Percentiles rank a stretch among this genome's conserved stretches.
phyloP scores from a whole-genome alignment of 257 asterid species.

The Sherardia arvensis region DNA sequence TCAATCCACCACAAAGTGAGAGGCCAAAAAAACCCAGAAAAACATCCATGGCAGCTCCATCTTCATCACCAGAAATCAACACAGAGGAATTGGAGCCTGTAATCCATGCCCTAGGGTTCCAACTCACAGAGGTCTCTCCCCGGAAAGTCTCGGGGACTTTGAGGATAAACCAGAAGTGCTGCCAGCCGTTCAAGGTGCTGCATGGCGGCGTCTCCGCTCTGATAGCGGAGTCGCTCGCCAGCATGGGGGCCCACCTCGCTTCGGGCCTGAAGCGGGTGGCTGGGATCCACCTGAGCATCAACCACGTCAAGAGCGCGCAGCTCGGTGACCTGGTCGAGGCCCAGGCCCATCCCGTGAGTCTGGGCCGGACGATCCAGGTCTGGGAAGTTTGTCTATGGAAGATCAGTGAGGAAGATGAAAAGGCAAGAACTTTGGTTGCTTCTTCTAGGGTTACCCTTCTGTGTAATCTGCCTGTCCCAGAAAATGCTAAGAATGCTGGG shows the following conservation, averaged over 20 bases:
- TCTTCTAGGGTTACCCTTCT: conserved; percentile 70
- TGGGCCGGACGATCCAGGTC: conserved; percentile 72
- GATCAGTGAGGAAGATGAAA: neutral
- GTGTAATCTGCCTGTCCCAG: conserved; percentile 62
- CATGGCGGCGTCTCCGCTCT: conserved; percentile 49
- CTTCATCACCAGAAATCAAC: conserved; percentile 20
- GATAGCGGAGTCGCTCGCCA: conserved; percentile 33
- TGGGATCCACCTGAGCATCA: conserved; percentile 32
- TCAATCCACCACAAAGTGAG: neutral
- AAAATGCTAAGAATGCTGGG: conserved; percentile 39
- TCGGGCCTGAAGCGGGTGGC: conserved; percentile 35
- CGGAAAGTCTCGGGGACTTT: conserved; percentile 56
- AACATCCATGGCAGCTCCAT: neutral
- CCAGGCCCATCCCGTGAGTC: conserved; percentile 55
- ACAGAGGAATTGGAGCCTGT: conserved; percentile 41
- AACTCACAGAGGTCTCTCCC: conserved; percentile 50
- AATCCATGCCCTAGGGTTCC: conserved; percentile 55
- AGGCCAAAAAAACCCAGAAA: neutral
- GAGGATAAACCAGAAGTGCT: conserved; percentile 46
- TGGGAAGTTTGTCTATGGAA: conserved; percentile 74
- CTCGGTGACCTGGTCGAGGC: conserved; percentile 62
- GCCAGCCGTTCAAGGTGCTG: conserved; percentile 51
- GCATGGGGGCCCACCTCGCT: conserved; percentile 39
- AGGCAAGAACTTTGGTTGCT: conserved; percentile 36
- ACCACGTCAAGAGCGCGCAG: conserved; percentile 55